Percentiles rank a stretch among this genome's conserved stretches.
Evolutionary conservation across 2,329 filamentous ascomycete genomes (phyloP).

Genomic region (Immersiporthe knoxdaviesiana): DNA sequence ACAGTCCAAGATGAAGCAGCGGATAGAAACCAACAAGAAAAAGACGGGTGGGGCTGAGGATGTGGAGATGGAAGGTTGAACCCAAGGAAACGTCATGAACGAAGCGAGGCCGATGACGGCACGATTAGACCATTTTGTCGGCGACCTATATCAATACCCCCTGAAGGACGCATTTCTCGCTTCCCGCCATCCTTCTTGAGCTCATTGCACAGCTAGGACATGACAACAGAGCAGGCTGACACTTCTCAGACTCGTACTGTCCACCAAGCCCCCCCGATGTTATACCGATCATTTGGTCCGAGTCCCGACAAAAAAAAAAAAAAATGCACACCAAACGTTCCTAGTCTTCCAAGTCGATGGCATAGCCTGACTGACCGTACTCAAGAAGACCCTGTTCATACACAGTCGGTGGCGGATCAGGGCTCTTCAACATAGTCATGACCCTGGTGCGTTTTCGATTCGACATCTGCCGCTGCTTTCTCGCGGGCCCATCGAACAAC

Average conservation of each 20-base stretch:
- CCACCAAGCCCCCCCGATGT: background rate
- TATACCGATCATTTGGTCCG: background rate
- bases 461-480: background rate
- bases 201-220: background rate
- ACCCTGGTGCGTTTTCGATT: background rate
- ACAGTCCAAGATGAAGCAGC: slow-evolving; percentile 37
- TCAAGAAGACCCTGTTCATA: slow-evolving; percentile 1
- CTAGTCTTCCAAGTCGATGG: background rate
- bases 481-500: background rate
- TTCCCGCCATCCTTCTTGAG: background rate
- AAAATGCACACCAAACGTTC: background rate
- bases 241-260: background rate
- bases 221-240: background rate
- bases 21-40: slow-evolving; percentile 39
- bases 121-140: slow-evolving; percentile 14
- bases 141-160: slow-evolving; percentile 15
- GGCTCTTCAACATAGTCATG: background rate
- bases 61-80: slow-evolving; percentile 38
- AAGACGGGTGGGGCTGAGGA: slow-evolving; percentile 36
- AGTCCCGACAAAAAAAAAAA: background rate
- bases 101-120: background rate
- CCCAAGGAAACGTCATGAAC: background rate
- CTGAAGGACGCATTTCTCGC: slow-evolving; percentile 3
- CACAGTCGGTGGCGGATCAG: background rate
- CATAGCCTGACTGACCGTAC: background rate